phyloP scores from a whole-genome alignment of 306 rosid species.

The Prunus dulcis region DNA sequence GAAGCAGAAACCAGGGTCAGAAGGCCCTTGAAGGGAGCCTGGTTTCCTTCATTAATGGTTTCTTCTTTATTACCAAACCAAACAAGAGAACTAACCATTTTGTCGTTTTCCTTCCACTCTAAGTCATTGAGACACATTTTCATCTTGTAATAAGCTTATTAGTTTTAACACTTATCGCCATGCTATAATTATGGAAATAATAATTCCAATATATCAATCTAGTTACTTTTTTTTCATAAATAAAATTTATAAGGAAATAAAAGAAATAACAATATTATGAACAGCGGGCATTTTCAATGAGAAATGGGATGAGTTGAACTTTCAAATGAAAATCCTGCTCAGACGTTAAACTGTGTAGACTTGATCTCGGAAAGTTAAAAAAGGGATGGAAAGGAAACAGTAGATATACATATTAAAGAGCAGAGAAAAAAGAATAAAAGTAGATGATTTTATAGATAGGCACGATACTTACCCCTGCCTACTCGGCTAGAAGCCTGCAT shows the following conservation, averaged over 20 bases:
- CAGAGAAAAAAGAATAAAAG: not conserved
- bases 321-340: not conserved
- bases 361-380: slow-evolving; percentile 6
- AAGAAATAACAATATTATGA: not conserved
- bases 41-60: too few species aligned
- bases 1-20: too few species aligned
- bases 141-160: not conserved
- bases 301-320: not conserved
- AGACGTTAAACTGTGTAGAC: not conserved
- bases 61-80: not conserved
- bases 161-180: not conserved
- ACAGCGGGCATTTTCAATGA: not conserved
- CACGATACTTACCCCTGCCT: slow-evolving; percentile 56
- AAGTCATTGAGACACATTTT: not conserved
- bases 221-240: not conserved
- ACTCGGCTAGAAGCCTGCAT: slow-evolving; percentile 46
- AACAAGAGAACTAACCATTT: not conserved
- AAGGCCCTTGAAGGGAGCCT: too few species aligned
- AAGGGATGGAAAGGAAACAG: slow-evolving; percentile 3
- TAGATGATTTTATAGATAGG: not conserved
- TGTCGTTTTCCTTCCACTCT: not conserved
- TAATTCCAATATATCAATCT: not conserved
- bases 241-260: not conserved
- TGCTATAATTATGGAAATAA: not conserved
- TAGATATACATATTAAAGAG: not conserved